Base-by-base conservation (phyloP, 305 asterid genomes). In the Fraxinus albicans region DNA sequence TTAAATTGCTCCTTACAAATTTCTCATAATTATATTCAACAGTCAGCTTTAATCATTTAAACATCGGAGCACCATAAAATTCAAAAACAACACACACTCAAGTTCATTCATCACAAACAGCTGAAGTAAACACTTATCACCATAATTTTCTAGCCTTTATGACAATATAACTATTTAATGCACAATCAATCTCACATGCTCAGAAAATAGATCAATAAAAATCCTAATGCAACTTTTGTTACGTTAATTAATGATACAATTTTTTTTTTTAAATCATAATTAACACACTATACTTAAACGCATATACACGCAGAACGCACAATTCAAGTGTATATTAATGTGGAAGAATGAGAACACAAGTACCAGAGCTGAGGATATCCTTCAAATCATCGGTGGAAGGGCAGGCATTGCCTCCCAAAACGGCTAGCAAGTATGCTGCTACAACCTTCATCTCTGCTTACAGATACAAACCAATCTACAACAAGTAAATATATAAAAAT, bases 361-460 rank as follows among this genome's bases (percentile, higher is more conserved):
- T 53, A 86, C 89, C 91, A 31, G 89, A 80, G 36, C 44, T 1
- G 60, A 91, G 87, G 79, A 91, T 84, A 9, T 69, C 50, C 87
- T 88, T 86, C 80, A 89, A 35, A 76, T 89, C 88, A 12, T 29
- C 75, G 65, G 86, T 73, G 27, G 89, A 88, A n/a, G 94, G 92
- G 73, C 67, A 8, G 47, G 84, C 58, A 42, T 89, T 89, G 47
- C 90, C 92, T 19, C 92, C 92, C 88, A 89, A 80, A 50, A 89
- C 89, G 35, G 90, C 89, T 12, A 89, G 87, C 87, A 91, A 79
- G 29, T 86, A 89, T 4, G 90, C 94, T 19, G 92, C 89, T 1
- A 85, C 13, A 3, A 89, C 77, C 92, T 88, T 88, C 90, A 88
- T 88, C 23, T 80, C 85, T 83, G 84, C 85, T 77, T 79, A 25